phyloP scores from a whole-genome alignment of 2,329 filamentous ascomycete genomes.

The Trichoderma lentiforme region DNA sequence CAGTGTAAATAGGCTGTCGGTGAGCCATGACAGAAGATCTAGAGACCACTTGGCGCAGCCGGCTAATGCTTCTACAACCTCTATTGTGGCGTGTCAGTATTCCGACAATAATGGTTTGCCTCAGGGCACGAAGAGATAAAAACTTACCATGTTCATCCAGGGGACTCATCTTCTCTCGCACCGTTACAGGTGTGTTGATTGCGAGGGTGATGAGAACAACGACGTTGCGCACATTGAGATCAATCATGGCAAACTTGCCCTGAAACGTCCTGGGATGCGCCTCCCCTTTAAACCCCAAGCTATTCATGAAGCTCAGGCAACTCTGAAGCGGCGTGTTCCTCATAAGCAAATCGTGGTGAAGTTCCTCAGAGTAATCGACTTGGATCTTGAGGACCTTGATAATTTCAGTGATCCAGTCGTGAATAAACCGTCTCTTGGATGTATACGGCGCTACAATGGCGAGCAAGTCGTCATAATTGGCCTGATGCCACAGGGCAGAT shows the following conservation, averaged over 20 bases:
- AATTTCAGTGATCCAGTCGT: conserved; percentile 63
- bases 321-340: conserved; percentile 70
- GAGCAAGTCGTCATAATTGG: conserved; percentile 68
- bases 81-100: conserved; percentile 37
- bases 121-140: not conserved
- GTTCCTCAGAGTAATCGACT: conserved; percentile 78
- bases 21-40: conserved; percentile 63
- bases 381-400: conserved; percentile 67
- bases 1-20: conserved; percentile 57
- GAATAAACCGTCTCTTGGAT: conserved; percentile 47
- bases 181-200: conserved; percentile 51
- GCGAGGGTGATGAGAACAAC: conserved; percentile 63
- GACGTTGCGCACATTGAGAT: conserved; percentile 71
- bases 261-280: conserved; percentile 59
- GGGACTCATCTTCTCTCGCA: conserved; percentile 55
- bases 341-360: conserved; percentile 67
- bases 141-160: conserved; percentile 56
- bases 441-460: conserved; percentile 57
- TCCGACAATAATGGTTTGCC: not conserved
- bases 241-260: conserved; percentile 71
- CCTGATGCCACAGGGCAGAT: conserved; percentile 43
- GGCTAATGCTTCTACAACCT: conserved; percentile 68
- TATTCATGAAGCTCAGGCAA: conserved; percentile 74
- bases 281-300: conserved; percentile 69
- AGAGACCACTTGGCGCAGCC: conserved; percentile 77